phyloP scores from a whole-genome alignment of 1,284 basidiomycete species.

The Pseudozyma pruni region DNA sequence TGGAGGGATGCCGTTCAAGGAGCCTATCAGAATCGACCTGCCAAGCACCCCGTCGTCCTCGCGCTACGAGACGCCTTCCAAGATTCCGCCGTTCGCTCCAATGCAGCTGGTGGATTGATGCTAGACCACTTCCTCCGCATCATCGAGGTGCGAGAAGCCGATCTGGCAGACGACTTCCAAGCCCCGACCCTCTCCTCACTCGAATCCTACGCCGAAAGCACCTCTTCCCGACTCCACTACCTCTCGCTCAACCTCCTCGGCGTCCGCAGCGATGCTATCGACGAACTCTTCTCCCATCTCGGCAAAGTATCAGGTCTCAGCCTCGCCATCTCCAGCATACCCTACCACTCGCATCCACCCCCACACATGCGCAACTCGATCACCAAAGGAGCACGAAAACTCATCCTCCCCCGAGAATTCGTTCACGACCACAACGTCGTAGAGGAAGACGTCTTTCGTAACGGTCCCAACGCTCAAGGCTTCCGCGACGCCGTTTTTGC shows the following conservation, averaged over 20 bases:
- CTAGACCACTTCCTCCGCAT: slow-evolving; percentile 65
- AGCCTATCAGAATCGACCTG: slow-evolving; percentile 57
- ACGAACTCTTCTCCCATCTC: slow-evolving; percentile 65
- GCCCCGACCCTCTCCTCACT: slow-evolving; percentile 58
- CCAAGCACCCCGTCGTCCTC: slow-evolving; percentile 61
- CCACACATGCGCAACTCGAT: slow-evolving; percentile 52
- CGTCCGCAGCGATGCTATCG: slow-evolving; percentile 37
- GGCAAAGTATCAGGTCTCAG: slow-evolving; percentile 64
- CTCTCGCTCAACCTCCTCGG: slow-evolving; percentile 60
- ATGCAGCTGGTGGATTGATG: slow-evolving; percentile 53
- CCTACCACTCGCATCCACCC: slow-evolving; percentile 60
- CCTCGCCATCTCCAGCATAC: slow-evolving; percentile 53
- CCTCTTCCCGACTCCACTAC: slow-evolving; percentile 59
- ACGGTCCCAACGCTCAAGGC: slow-evolving; percentile 75
- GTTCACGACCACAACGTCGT: slow-evolving; percentile 81
- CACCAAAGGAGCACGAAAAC: slow-evolving; percentile 71
- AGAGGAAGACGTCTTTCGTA: slow-evolving; percentile 86
- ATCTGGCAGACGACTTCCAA: slow-evolving; percentile 53
- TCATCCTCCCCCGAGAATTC: slow-evolving; percentile 86
- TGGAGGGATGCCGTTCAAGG: slow-evolving; percentile 64
- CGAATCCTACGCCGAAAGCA: slow-evolving; percentile 61
- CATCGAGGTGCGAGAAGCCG: slow-evolving; percentile 63
- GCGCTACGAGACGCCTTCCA: slow-evolving; percentile 60
- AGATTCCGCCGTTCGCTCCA: slow-evolving; percentile 51
- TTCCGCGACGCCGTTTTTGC: slow-evolving; percentile 82